Evolutionary conservation across 345 rosid species (phyloP).

Genomic region (Acer yangbiense): DNA sequence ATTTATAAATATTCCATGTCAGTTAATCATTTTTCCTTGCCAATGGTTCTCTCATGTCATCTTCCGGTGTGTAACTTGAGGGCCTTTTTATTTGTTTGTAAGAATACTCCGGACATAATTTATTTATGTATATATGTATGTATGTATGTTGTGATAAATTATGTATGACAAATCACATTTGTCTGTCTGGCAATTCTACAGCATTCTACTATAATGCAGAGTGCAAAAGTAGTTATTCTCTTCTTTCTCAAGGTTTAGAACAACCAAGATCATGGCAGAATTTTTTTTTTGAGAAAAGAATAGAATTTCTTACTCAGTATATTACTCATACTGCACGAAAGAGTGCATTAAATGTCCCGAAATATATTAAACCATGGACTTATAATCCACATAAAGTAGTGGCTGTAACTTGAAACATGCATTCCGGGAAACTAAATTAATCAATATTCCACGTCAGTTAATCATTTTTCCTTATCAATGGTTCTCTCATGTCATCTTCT

Average conservation of each 20-base stretch:
- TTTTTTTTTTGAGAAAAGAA: no score
- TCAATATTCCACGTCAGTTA: background rate
- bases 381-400: background rate
- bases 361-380: background rate
- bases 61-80: background rate
- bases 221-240: no score
- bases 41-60: background rate
- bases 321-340: background rate
- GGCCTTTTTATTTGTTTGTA: background rate
- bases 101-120: background rate
- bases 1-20: background rate
- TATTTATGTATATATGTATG: no score
- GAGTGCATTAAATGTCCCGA: background rate
- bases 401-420: background rate
- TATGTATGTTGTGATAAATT: no score
- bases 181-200: no score
- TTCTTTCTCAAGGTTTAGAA: background rate
- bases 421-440: background rate
- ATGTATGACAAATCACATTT: no score
- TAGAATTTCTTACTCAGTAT: no score
- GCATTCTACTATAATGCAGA: no score
- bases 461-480: background rate
- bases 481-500: background rate
- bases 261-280: slow-evolving; percentile 9
- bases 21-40: no score